Evolutionary conservation across 768 basidiomycete genomes (phyloP), one percentile per base, ranked within the genome.

Genomic region (Pulveroboletus frians): DNA sequence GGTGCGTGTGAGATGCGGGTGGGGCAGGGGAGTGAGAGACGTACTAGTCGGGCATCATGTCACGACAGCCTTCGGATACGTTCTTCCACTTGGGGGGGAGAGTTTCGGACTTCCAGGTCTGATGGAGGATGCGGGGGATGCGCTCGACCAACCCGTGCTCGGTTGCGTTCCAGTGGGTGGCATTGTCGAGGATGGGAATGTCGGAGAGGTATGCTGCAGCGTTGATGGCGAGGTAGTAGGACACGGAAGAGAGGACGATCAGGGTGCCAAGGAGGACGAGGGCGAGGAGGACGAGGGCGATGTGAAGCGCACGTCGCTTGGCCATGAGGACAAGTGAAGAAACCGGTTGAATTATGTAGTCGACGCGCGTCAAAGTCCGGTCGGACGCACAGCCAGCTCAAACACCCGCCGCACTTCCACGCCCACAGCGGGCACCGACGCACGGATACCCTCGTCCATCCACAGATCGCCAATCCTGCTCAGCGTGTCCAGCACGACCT

Each of bases 11-110:
- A 51, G 55, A 61, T 39, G 46, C 32, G 51, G 49, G 46, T 23
- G 35, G 20, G 6, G 11, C 50, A 30, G 29, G 41, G 44, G 48
- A 18, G 52, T 11, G 50, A 53, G 27, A 39, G 47, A 81, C 93
- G 61, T 66, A 96, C 94, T 96, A 99, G 77, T 96, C 93, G 6
- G 90, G 80, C 84, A 94, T 93, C 77, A 96, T 84, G 60, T 88
- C 81, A 50, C 85, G 79, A 72, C 96, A 98, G 26, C 75, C 83
- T 65, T 90, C 77, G 23, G 92, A 92, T 39, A 93, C 76, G 35
- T 71, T 73, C 52, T 79, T 78, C 94, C 94, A 99, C 52, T 79
- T 77, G 38, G 74, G 69, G 3, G 96, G 96, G 20, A 99, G 74
- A 0, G 78, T 79, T 47, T 94, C 86, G 9, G 87, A 83, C 75